Evolutionary conservation across 2,329 filamentous ascomycete species (phyloP).

Genomic region (Colletotrichum sansevieriae): DNA sequence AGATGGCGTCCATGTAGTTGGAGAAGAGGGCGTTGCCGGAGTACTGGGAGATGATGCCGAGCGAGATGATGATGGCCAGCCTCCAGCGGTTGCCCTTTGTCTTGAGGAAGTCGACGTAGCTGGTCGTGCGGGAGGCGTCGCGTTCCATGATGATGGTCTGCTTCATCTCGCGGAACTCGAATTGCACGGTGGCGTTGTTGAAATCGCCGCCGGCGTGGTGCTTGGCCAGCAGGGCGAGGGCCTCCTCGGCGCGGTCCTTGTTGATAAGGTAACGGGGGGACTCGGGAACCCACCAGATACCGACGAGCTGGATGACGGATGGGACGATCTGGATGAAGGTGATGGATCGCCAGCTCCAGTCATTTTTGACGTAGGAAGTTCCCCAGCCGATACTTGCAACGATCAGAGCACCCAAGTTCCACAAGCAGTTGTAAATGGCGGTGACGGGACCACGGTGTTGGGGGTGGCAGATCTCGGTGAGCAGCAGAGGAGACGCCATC

Average conservation of each 20-base stretch:
- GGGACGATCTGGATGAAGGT: slow-evolving; percentile 74
- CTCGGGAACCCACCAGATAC: slow-evolving; percentile 78
- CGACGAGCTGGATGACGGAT: slow-evolving; percentile 71
- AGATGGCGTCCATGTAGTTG: slow-evolving; percentile 75
- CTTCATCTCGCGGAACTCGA: slow-evolving; percentile 76
- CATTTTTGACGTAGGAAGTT: slow-evolving; percentile 66
- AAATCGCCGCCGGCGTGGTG: slow-evolving; percentile 73
- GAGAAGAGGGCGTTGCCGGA: slow-evolving; percentile 76
- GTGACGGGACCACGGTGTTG: slow-evolving; percentile 76
- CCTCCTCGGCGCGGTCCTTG: slow-evolving; percentile 73
- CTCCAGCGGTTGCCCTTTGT: slow-evolving; percentile 76
- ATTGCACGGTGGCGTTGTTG: slow-evolving; percentile 72
- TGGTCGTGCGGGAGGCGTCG: slow-evolving; percentile 60
- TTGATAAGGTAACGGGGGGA: slow-evolving; percentile 75
- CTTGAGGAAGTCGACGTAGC: slow-evolving; percentile 71
- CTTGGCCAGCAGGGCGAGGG: slow-evolving; percentile 70
- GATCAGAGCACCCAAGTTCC: slow-evolving; percentile 70
- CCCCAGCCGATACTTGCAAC: slow-evolving; percentile 75
- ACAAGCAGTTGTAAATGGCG: slow-evolving; percentile 76
- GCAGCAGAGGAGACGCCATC: slow-evolving; percentile 69
- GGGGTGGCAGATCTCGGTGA: slow-evolving; percentile 76
- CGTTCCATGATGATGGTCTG: slow-evolving; percentile 72
- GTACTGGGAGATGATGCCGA: slow-evolving; percentile 77
- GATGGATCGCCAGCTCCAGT: slow-evolving; percentile 78
- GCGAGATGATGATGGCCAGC: slow-evolving; percentile 70